phyloP scores from a whole-genome alignment of 208 protist species.

The Acanthamoeba sp. region DNA sequence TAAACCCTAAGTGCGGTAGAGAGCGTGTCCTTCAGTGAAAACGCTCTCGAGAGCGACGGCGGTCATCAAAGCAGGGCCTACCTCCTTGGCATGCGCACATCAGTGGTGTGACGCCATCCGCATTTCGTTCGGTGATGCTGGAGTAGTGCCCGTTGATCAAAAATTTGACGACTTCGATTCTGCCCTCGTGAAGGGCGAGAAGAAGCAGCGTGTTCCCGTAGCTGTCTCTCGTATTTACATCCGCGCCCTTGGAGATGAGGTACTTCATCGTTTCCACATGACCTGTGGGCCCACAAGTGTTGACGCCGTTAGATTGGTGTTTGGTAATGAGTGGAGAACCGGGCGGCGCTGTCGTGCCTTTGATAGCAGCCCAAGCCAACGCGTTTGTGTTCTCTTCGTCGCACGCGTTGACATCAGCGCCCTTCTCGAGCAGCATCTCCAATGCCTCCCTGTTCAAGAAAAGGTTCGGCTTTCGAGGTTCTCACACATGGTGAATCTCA shows the following conservation, averaged over 20 bases:
- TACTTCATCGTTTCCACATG: constrained; percentile 48
- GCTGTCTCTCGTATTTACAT: constrained; percentile 25
- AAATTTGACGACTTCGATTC: constrained; percentile 16
- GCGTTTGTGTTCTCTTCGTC: constrained; percentile 32
- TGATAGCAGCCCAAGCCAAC: constrained; percentile 24
- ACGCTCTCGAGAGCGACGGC: too few species aligned
- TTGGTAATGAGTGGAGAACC: too few species aligned
- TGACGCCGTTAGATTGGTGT: not conserved
- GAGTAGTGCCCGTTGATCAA: not conserved
- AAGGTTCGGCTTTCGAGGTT: too few species aligned
- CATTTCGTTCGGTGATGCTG: not conserved
- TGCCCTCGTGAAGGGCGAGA: constrained; percentile 5
- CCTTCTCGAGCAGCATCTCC: constrained; percentile 1
- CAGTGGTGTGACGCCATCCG: not conserved
- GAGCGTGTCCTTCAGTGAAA: too few species aligned
- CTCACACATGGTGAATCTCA: too few species aligned
- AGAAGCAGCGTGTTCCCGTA: constrained; percentile 32
- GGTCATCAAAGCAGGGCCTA: too few species aligned
- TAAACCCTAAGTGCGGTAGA: too few species aligned
- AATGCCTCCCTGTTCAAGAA: constrained; percentile 24
- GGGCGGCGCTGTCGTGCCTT: too few species aligned
- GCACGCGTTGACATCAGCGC: not conserved
- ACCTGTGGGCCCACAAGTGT: not conserved
- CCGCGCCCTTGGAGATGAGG: not conserved
- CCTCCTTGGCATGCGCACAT: constrained; percentile 40